Percentiles rank a stretch among this genome's conserved stretches.
Conservation (phyloP, 495 filamentous ascomycete species). For the Tetracladium marchalianum region DNA sequence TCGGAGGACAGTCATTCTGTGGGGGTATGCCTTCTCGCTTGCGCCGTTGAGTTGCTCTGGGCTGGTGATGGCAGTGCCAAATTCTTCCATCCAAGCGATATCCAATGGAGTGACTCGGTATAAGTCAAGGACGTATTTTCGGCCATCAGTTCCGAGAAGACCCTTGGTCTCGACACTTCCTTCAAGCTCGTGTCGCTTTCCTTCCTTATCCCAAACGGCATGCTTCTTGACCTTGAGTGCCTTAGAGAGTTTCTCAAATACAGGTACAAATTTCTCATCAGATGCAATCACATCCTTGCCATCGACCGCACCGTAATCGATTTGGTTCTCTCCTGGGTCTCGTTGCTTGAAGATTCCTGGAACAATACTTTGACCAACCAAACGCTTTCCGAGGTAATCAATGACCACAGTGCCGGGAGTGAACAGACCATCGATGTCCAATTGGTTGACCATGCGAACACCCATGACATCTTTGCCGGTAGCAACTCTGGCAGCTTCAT, state of each 20-base stretch:
- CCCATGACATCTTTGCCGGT: conserved; percentile 95
- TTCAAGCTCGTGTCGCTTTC: conserved; percentile 82
- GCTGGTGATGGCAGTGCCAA: conserved; percentile 24
- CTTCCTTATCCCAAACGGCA: conserved; percentile 95
- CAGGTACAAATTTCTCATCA: conserved; percentile 70
- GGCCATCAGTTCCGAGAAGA: conserved; percentile 88
- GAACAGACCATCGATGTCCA: conserved; percentile 88
- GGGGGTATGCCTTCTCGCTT: conserved; percentile 62
- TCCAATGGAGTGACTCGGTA: conserved; percentile 93
- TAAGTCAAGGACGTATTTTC: conserved; percentile 94
- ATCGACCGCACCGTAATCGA: conserved; percentile 97
- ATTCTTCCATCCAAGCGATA: conserved; percentile 78
- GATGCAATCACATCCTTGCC: conserved; percentile 91
- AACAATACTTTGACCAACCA: conserved; percentile 97
- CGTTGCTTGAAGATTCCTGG: conserved; percentile 99
- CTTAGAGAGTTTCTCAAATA: conserved; percentile 86
- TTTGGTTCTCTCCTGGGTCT: conserved; percentile 94
- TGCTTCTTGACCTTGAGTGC: conserved; percentile 86
- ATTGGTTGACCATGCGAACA: conserved; percentile 88
- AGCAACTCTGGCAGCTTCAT: conserved; percentile 92
- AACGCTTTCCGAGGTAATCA: conserved; percentile 93
- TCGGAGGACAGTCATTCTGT: conserved; percentile 88
- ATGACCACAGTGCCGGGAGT: conserved; percentile 94
- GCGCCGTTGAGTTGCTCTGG: conserved; percentile 35
- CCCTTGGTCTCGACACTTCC: conserved; percentile 98